Evolutionary conservation across 169 alveolate genomes (phyloP).

Genomic region (Blepharisma undulans): DNA sequence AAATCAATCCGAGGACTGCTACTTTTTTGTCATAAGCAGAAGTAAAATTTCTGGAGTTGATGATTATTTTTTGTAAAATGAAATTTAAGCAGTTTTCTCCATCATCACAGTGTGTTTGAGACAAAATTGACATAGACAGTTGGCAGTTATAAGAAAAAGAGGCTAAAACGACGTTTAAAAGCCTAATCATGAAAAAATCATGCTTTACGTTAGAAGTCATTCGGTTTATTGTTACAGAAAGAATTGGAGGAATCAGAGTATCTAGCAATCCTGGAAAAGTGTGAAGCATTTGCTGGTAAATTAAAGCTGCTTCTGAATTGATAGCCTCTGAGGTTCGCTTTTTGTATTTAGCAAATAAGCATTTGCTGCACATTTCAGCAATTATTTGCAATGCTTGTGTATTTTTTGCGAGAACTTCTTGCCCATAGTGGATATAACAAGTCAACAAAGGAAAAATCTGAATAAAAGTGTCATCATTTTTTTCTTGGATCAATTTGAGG

Average conservation of each 20-base stretch:
- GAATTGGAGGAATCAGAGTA: neutral
- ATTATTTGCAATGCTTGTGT: neutral
- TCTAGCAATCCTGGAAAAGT: neutral
- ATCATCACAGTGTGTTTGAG: neutral
- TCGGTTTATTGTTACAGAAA: neutral
- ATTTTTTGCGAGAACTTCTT: slow-evolving; percentile 2
- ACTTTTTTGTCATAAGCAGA: slow-evolving; percentile 31
- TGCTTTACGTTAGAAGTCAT: neutral
- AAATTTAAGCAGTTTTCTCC: neutral
- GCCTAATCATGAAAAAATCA: slow-evolving; percentile 8
- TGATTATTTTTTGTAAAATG: neutral
- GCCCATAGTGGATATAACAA: slow-evolving; percentile 26
- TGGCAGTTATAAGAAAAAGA: neutral
- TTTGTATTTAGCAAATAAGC: slow-evolving; percentile 13
- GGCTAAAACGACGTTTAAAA: neutral
- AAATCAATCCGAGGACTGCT: neutral
- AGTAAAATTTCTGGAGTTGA: neutral
- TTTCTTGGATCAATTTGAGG: slow-evolving; percentile 1
- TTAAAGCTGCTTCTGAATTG: slow-evolving; percentile 25
- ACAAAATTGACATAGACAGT: neutral
- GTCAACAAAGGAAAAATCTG: slow-evolving; percentile 16
- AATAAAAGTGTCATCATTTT: slow-evolving; percentile 18
- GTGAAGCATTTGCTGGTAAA: slow-evolving; percentile 22
- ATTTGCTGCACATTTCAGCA: slow-evolving; percentile 29
- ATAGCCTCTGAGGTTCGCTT: slow-evolving; percentile 12